Percentiles rank a stretch among this genome's conserved stretches.
Evolutionary conservation across 202 grass and related monocot species (phyloP).

Genomic region (Dendrocalamus latiflorus): DNA sequence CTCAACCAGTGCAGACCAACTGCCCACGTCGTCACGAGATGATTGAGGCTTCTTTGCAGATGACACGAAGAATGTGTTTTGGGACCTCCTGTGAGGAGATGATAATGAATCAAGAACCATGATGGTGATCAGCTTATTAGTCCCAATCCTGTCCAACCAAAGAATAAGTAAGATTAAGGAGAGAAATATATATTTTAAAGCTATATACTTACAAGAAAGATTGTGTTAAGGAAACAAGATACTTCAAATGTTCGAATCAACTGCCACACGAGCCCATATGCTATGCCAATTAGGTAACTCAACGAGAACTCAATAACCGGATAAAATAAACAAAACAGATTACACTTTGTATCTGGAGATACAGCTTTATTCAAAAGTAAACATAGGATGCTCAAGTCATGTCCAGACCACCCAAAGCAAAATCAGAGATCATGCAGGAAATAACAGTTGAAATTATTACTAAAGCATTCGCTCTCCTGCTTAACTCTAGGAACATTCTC

Average conservation of each 20-base stretch:
- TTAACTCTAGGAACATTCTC: too few species aligned
- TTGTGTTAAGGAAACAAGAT: neutral
- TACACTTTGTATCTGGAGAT: neutral
- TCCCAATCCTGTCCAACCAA: constrained; percentile 32
- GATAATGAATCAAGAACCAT: too few species aligned
- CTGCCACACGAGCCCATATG: neutral
- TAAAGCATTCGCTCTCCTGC: too few species aligned
- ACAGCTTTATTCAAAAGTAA: neutral
- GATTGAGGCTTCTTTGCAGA: constrained; percentile 53
- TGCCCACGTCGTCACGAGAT: constrained; percentile 52
- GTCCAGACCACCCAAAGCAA: neutral
- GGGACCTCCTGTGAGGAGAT: too few species aligned
- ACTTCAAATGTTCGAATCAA: constrained; percentile 15
- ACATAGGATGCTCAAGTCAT: neutral
- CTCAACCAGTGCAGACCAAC: constrained; percentile 67
- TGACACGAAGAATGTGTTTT: constrained; percentile 55
- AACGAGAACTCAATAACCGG: neutral
- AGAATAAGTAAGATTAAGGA: neutral
- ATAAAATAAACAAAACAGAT: neutral
- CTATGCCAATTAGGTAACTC: neutral
- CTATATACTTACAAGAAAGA: neutral
- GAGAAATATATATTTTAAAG: neutral
- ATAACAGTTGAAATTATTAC: too few species aligned
- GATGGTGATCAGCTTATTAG: neutral
- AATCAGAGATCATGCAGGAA: neutral